Conservation (phyloP, 2,329 filamentous ascomycete genomes). For the Alternaria hordeiaustralica region DNA sequence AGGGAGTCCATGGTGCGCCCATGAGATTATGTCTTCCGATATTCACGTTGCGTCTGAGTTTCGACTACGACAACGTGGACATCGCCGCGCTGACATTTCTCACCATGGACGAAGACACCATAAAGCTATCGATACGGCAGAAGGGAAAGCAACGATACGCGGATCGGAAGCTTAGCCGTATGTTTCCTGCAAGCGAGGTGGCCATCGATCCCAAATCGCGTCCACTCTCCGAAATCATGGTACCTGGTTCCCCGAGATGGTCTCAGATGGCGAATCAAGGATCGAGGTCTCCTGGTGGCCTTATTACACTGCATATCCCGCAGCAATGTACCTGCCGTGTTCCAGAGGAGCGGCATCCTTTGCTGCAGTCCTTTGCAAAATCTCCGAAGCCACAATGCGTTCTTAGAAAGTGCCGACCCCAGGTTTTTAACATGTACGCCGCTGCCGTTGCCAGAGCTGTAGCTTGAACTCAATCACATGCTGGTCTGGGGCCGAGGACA, state of each 20-base stretch:
- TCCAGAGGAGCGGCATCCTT: not conserved
- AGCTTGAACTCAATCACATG: slow-evolving; percentile 6
- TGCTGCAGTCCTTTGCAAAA: not conserved
- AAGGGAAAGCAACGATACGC: not conserved
- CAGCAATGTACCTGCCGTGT: not conserved
- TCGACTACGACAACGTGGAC: not conserved
- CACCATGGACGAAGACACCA: not conserved
- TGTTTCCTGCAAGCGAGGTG: not conserved
- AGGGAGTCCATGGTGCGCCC: not conserved
- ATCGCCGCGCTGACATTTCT: not conserved
- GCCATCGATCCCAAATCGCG: not conserved
- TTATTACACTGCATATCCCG: not conserved
- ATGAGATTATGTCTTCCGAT: not conserved
- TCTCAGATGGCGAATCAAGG: not conserved
- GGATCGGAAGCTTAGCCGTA: not conserved
- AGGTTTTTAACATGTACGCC: not conserved
- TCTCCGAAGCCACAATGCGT: not conserved
- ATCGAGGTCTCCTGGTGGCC: not conserved
- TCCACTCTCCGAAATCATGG: slow-evolving; percentile 2
- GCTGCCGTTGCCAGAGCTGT: slow-evolving; percentile 2
- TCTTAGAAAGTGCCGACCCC: not conserved
- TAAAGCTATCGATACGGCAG: not conserved
- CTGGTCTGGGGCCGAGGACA: not conserved
- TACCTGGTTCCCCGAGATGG: not conserved
- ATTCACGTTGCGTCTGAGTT: not conserved